Percentiles rank a stretch among this genome's conserved stretches.
Evolutionary conservation across 176 grass and related monocot genomes (phyloP).

Genomic region (Bothriochloa decipiens): DNA sequence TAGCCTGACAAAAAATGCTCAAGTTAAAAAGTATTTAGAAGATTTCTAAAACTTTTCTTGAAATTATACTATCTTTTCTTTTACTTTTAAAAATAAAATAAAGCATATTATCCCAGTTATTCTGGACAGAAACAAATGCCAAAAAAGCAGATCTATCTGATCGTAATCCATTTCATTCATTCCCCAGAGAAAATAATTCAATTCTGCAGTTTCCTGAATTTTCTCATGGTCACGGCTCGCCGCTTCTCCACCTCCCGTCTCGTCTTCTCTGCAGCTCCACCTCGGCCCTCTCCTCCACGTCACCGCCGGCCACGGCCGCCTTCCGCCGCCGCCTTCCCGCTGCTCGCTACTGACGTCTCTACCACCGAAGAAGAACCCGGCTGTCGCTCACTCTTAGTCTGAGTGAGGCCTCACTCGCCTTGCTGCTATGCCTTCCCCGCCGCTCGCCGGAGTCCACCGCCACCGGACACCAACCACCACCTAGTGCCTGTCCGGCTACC

Average conservation of each 20-base stretch:
- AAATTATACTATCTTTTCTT: too few species aligned
- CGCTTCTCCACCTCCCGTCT: conserved; percentile 51
- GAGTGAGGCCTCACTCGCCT: not conserved
- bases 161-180: not conserved
- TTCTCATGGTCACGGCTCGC: conserved; percentile 30
- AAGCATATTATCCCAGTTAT: not conserved
- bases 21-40: not conserved
- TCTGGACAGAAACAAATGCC: not conserved
- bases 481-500: not conserved
- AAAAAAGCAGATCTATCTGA: not conserved
- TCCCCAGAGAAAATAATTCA: not conserved
- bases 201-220: not conserved
- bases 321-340: not conserved
- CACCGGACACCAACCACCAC: not conserved
- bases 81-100: not conserved
- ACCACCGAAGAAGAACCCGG: not conserved
- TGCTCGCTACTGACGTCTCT: not conserved
- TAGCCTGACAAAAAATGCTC: too few species aligned
- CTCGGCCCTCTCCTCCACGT: not conserved
- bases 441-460: conserved; percentile 20
- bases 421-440: conserved; percentile 1
- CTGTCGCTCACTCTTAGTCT: not conserved
- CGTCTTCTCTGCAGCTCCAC: not conserved
- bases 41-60: too few species aligned
- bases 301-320: not conserved